Conservation (phyloP, 495 filamentous ascomycete species). For the Penicillium egyptiacum region DNA sequence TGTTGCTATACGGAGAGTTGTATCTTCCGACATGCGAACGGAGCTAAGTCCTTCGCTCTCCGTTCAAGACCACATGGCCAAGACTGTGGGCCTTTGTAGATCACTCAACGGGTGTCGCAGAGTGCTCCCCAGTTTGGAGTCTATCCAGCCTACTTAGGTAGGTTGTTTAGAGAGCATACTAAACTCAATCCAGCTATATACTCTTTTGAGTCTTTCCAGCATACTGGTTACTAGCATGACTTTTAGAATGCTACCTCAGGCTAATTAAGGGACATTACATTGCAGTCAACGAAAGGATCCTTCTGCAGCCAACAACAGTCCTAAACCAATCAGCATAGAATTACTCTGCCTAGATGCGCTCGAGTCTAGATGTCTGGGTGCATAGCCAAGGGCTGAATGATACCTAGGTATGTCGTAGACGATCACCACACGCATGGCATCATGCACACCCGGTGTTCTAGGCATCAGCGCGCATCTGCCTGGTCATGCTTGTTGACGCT, state of each 20-base stretch:
- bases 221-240: not conserved
- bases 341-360: not conserved
- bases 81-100: conserved; percentile 2
- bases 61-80: conserved; percentile 3
- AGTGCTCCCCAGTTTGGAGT: not conserved
- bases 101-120: not conserved
- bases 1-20: not conserved
- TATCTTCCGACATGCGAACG: conserved; percentile 3
- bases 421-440: conserved; percentile 6
- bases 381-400: not conserved
- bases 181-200: not conserved
- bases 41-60: not conserved
- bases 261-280: conserved; percentile 11
- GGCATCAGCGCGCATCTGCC: conserved; percentile 1
- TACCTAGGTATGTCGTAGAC: too few species aligned
- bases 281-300: too few species aligned
- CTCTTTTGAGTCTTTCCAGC: too few species aligned
- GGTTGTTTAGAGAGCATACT: not conserved
- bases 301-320: not conserved
- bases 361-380: not conserved
- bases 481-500: conserved; percentile 6
- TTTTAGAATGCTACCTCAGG: not conserved
- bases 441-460: not conserved
- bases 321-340: not conserved
- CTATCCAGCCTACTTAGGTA: not conserved